phyloP scores from a whole-genome alignment of 169 alveolate species.

The Miamiensis avidus region DNA sequence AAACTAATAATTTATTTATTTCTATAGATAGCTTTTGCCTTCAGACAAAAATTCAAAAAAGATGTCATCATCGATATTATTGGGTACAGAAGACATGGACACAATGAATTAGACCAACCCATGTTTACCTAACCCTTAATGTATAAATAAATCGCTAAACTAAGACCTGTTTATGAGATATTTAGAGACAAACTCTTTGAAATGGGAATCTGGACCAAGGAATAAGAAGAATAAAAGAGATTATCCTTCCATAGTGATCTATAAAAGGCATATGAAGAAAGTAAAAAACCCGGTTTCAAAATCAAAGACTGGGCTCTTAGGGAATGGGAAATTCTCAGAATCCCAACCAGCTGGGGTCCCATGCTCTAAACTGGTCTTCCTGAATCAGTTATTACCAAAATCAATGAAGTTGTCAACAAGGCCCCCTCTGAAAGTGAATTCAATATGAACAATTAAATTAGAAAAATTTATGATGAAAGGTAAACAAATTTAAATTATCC shows the following conservation, averaged over 20 bases:
- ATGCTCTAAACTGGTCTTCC: background rate
- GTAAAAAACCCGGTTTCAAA: constrained; percentile 49
- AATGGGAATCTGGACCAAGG: constrained; percentile 77
- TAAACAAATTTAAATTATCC: too few relatives aligned
- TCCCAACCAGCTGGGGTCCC: background rate
- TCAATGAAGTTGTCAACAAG: background rate
- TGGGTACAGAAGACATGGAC: constrained; percentile 92
- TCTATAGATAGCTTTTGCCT: constrained; percentile 85
- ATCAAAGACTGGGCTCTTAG: background rate
- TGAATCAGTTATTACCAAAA: background rate
- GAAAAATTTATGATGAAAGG: background rate
- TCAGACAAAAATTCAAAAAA: constrained; percentile 85
- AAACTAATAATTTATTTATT: too few relatives aligned
- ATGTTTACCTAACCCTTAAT: constrained; percentile 93
- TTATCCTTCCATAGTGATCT: constrained; percentile 63
- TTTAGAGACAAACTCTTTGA: constrained; percentile 80
- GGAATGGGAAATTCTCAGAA: background rate
- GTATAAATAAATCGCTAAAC: constrained; percentile 87
- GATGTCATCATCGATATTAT: constrained; percentile 92
- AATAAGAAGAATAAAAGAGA: constrained; percentile 73
- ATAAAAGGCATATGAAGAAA: constrained; percentile 76
- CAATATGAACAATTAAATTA: background rate
- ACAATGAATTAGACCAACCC: constrained; percentile 96
- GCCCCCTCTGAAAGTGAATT: background rate
- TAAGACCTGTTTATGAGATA: constrained; percentile 75